Conservation (phyloP, 805 yeast genomes). For the Zygosaccharomyces lentus region DNA sequence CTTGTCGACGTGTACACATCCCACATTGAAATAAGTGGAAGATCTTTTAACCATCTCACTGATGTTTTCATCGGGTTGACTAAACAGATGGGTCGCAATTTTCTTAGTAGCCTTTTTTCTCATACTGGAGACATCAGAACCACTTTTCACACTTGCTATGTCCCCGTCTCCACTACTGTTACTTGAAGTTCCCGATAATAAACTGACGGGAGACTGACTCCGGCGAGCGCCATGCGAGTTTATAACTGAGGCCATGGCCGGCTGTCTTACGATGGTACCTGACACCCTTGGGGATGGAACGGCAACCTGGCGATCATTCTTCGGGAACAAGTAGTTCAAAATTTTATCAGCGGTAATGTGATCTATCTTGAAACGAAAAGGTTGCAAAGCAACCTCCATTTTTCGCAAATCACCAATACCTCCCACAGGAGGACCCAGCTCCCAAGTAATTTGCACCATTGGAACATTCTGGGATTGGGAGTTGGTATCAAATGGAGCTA, state of each 20-base stretch:
- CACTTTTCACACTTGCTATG: conserved; percentile 11
- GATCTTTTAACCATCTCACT: conserved; percentile 71
- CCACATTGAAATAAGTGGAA: conserved; percentile 60
- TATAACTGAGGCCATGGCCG: conserved; percentile 12
- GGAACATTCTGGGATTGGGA: conserved; percentile 31
- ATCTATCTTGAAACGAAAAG: conserved; percentile 55
- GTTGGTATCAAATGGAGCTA: conserved; percentile 39
- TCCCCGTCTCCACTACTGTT: conserved; percentile 20
- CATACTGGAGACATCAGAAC: conserved; percentile 6
- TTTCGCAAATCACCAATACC: conserved; percentile 56
- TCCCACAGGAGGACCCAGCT: conserved; percentile 54
- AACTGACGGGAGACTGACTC: conserved; percentile 8
- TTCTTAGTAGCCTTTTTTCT: conserved; percentile 12
- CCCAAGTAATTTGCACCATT: conserved; percentile 47
- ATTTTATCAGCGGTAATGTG: conserved; percentile 48
- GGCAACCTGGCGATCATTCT: conserved; percentile 9
- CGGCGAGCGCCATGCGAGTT: conserved; percentile 8
- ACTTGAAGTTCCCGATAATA: conserved; percentile 8
- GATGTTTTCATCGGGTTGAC: conserved; percentile 35
- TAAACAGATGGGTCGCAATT: conserved; percentile 14
- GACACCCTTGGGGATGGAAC: neutral
- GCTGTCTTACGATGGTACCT: conserved; percentile 3
- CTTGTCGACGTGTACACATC: conserved; percentile 45
- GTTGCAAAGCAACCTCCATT: conserved; percentile 47
- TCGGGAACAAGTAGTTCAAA: conserved; percentile 47